Conservation (phyloP, 2,329 filamentous ascomycete species). For the Alternaria angustiovoidea region DNA sequence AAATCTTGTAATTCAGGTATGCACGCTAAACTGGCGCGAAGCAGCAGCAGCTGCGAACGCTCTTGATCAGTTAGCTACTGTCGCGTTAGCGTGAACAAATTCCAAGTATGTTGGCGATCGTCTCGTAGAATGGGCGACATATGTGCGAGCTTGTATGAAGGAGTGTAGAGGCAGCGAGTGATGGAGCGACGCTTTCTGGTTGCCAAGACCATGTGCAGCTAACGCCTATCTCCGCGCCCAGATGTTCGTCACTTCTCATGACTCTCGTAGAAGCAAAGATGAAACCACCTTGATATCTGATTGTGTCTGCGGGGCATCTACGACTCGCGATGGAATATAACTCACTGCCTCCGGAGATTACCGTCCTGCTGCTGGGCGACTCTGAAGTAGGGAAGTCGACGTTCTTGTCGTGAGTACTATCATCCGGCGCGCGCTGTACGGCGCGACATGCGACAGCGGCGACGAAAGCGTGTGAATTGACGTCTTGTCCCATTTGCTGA, state of each 20-base stretch:
- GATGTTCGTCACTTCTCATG: background rate
- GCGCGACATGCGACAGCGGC: too few species aligned
- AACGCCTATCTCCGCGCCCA: conserved; percentile 19
- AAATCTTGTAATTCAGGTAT: background rate
- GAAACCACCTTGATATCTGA: conserved; percentile 17
- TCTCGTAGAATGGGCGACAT: too few species aligned
- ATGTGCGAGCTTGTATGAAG: background rate
- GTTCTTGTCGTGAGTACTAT: conserved; percentile 65
- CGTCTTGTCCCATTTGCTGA: background rate
- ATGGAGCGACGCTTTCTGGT: background rate
- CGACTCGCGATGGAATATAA: conserved; percentile 29
- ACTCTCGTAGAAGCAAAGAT: conserved; percentile 19
- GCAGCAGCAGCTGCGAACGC: background rate
- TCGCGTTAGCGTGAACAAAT: background rate
- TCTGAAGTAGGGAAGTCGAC: conserved; percentile 68
- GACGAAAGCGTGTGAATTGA: background rate
- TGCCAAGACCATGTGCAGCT: conserved; percentile 12
- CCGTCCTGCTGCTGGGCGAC: conserved; percentile 66
- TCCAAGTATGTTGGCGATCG: background rate
- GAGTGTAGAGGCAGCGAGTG: background rate
- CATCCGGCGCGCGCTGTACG: background rate
- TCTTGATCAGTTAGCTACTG: background rate
- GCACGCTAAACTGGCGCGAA: background rate
- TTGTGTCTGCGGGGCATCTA: conserved; percentile 5
- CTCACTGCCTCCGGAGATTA: conserved; percentile 34